Evolutionary conservation across 2,329 filamentous ascomycete genomes (phyloP).

Genomic region (Fusarium ramigenum): DNA sequence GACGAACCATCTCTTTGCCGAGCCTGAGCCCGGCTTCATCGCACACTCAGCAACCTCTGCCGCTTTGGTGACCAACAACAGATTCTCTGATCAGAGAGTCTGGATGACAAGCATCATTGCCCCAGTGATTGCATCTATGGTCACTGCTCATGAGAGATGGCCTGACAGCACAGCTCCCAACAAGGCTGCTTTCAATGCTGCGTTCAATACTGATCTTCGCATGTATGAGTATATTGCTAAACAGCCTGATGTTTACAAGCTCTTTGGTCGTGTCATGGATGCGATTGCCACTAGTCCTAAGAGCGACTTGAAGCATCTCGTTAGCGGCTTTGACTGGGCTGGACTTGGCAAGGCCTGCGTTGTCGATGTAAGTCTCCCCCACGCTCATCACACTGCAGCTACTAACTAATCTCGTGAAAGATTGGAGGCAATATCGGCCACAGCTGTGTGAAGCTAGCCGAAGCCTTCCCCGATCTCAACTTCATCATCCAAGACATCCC

Average conservation of each 20-base stretch:
- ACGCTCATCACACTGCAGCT: accelerated
- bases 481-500: background rate
- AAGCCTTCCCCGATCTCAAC: background rate
- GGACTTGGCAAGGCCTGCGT: background rate
- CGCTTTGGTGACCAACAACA: background rate
- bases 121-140: background rate
- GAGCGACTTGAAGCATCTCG: background rate
- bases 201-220: background rate
- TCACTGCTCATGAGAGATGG: background rate
- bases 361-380: background rate
- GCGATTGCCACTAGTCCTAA: background rate
- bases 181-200: background rate
- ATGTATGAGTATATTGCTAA: background rate
- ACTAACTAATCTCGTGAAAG: background rate
- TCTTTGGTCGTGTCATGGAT: background rate
- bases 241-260: background rate
- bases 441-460: background rate
- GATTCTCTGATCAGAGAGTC: background rate
- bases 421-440: background rate
- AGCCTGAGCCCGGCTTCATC: background rate
- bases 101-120: background rate
- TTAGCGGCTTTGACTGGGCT: background rate
- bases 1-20: background rate
- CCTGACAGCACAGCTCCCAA: background rate
- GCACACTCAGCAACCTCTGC: background rate